These are phyloP conservation scores for Suhomyces prunicola DNA, from an alignment of 805 yeast species.

Conservation along the genomic window DNA sequence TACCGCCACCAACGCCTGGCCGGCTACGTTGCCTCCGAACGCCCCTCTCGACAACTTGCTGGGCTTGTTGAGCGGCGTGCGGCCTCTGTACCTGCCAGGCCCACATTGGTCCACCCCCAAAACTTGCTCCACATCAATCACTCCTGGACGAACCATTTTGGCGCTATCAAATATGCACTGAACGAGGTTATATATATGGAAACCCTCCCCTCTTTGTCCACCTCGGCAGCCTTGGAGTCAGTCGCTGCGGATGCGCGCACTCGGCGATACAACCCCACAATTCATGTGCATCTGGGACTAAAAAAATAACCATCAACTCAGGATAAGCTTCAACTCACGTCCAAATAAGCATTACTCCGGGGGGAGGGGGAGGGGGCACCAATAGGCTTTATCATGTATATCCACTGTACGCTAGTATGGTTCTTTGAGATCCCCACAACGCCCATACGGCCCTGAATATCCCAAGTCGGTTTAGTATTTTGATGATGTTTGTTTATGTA, in stretches of 20 bases:
- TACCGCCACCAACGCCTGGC: slow-evolving; percentile 36
- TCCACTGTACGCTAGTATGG: too few species aligned
- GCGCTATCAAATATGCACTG: not conserved
- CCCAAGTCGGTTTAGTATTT: too few species aligned
- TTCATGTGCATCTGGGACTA: not conserved
- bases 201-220: not conserved
- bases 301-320: too few species aligned
- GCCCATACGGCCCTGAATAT: too few species aligned
- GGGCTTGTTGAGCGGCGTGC: slow-evolving; percentile 30
- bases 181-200: not conserved
- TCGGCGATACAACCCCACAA: not conserved
- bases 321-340: too few species aligned
- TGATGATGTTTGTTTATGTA: too few species aligned
- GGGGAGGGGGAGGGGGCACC: too few species aligned
- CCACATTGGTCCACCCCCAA: slow-evolving; percentile 18
- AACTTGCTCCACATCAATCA: slow-evolving; percentile 7
- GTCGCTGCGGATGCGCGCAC: not conserved
- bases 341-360: too few species aligned
- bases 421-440: too few species aligned
- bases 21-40: slow-evolving; percentile 34
- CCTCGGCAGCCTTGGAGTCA: not conserved
- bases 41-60: slow-evolving; percentile 23
- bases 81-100: slow-evolving; percentile 17
- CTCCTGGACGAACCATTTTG: not conserved
- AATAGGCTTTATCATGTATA: too few species aligned